Evolutionary conservation across 495 filamentous ascomycete genomes (phyloP), one percentile per base, ranked within the genome.

Genomic region (Staphylotrichum longicolle): DNA sequence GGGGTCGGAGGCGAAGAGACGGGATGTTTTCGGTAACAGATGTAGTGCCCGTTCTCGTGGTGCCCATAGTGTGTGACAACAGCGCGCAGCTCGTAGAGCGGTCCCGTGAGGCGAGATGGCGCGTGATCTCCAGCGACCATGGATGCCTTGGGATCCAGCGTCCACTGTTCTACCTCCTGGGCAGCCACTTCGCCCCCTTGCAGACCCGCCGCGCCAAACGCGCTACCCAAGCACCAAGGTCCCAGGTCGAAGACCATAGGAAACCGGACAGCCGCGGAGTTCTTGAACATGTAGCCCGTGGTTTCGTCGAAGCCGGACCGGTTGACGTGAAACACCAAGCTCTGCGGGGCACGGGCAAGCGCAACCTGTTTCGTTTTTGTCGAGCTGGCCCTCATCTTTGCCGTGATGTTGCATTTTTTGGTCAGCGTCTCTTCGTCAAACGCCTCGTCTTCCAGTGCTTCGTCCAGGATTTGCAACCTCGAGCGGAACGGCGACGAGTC

Each of bases 1-100:
- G 6, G 32, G 7, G 11, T 12, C 11, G 45, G 14, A 4, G 42
- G 8, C 8, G 59, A 27, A 4, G 58, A 42, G 20, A 69, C 69
- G 0, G 83, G 79, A 69, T 89, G 85, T 67, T 87, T 86, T 47
- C 91, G 78, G 68, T 94, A 98, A 69, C 90, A 93, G 56, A 96
- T 85, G 67, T 99, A 98, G 75, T 99, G 95, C 0, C 95, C 95
- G 63, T 94, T 96, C 61, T 96, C 91, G 69, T 98, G 95, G 20
- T 86, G 80, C 5, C 94, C 95, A 61, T 88, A 88, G 72, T 99
- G 94, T 4, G 91, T 91, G 30, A 98, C 81, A 3, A 95, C 90
- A 7, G 92, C 91, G 27, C 89, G 86, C 34, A 98, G 77, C 66
- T 90, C 83, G 69, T 96, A 98, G 0, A 83, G 74, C n/a, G 80